Conservation (phyloP, 495 filamentous ascomycete species). For the Aspergillus leporis region DNA sequence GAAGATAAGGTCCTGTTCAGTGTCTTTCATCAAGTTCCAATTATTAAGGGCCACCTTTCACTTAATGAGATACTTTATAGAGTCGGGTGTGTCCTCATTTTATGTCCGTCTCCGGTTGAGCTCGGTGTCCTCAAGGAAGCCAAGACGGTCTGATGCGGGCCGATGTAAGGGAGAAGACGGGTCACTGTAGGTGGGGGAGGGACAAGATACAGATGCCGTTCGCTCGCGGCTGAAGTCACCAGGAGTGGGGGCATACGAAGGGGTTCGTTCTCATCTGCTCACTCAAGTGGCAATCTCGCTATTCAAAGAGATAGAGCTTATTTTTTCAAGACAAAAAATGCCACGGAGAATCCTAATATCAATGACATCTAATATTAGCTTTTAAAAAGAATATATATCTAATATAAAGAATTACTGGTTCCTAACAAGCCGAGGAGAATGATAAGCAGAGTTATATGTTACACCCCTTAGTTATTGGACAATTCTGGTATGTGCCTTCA, state of each 20-base stretch:
- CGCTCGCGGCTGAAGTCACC: slow-evolving; percentile 21
- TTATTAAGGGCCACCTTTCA: background rate
- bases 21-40: background rate
- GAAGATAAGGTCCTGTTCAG: background rate
- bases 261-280: slow-evolving; percentile 20
- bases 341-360: slow-evolving; percentile 19
- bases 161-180: background rate
- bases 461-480: too few species aligned
- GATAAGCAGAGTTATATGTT: slow-evolving; percentile 24
- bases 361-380: slow-evolving; percentile 18
- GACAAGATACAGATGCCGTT: slow-evolving; percentile 16
- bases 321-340: slow-evolving; percentile 18
- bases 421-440: slow-evolving; percentile 23
- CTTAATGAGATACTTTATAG: background rate
- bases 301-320: slow-evolving; percentile 17
- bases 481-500: too few species aligned
- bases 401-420: slow-evolving; percentile 12
- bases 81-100: background rate
- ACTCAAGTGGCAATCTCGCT: slow-evolving; percentile 16
- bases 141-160: background rate
- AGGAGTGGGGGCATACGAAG: slow-evolving; percentile 26
- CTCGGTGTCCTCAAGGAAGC: slow-evolving; percentile 1
- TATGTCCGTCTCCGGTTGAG: background rate
- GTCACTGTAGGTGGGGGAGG: background rate
- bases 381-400: slow-evolving; percentile 4